Evolutionary conservation across 768 basidiomycete species (phyloP).

Genomic region (Trametes punicea): DNA sequence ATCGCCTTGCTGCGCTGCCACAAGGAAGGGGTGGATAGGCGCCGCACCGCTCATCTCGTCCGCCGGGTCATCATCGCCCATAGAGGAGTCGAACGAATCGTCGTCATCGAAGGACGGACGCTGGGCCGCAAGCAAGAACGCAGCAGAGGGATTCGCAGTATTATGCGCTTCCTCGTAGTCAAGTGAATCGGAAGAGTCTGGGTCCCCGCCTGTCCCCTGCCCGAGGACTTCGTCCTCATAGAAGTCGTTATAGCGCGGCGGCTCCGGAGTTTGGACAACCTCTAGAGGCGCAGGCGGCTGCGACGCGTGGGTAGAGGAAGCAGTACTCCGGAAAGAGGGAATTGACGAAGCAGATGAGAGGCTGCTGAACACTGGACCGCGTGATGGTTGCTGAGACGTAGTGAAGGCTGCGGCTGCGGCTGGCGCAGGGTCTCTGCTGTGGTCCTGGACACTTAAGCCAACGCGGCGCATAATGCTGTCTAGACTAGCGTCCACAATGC

Average conservation of each 20-base stretch:
- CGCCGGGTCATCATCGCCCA: constrained; percentile 41
- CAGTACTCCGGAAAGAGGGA: constrained; percentile 9
- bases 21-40: constrained; percentile 61
- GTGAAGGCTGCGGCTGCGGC: constrained; percentile 7
- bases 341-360: constrained; percentile 16
- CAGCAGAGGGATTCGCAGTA: constrained; percentile 64
- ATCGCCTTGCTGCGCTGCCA: constrained; percentile 39
- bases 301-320: neutral
- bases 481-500: constrained; percentile 53
- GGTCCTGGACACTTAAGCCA: constrained; percentile 40
- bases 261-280: constrained; percentile 26
- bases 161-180: constrained; percentile 49
- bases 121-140: constrained; percentile 61
- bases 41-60: constrained; percentile 30
- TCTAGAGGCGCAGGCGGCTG: constrained; percentile 4
- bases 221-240: constrained; percentile 28
- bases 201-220: constrained; percentile 30
- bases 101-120: constrained; percentile 36
- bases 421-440: neutral
- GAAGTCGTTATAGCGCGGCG: constrained; percentile 25
- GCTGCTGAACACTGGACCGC: constrained; percentile 8
- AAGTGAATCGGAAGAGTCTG: constrained; percentile 54
- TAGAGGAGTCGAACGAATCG: constrained; percentile 50
- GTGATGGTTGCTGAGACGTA: neutral
- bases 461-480: constrained; percentile 70